Evolutionary conservation across 495 filamentous ascomycete genomes (phyloP).

Genomic region (Amorphotheca resinae): DNA sequence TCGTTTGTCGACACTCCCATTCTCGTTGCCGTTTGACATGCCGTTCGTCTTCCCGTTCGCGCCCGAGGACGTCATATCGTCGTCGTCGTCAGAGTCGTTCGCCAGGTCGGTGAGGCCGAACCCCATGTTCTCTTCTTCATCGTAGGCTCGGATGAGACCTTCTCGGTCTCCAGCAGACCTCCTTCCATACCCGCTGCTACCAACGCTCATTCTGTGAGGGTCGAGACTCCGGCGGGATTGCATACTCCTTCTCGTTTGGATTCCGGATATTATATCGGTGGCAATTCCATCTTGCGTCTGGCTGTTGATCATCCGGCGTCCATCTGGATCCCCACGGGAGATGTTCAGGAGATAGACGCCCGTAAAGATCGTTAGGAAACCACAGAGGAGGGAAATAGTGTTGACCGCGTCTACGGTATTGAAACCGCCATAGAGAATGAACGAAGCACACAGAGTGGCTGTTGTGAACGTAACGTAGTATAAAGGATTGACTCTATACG

Average conservation of each 20-base stretch:
- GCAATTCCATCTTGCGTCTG: slow-evolving; percentile 63
- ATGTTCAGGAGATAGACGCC: slow-evolving; percentile 96
- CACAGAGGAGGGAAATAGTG: slow-evolving; percentile 83
- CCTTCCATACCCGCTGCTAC: slow-evolving; percentile 45
- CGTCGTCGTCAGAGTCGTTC: slow-evolving; percentile 53
- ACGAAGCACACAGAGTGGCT: slow-evolving; percentile 83
- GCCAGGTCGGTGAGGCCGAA: slow-evolving; percentile 54
- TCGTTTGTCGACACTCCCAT: slow-evolving; percentile 6
- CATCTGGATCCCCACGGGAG: slow-evolving; percentile 80
- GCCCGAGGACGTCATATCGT: slow-evolving; percentile 16
- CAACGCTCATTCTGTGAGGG: slow-evolving; percentile 38
- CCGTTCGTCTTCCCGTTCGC: slow-evolving; percentile 13
- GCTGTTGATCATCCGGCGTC: slow-evolving; percentile 52
- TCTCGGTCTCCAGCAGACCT: slow-evolving; percentile 61
- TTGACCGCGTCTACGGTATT: slow-evolving; percentile 91
- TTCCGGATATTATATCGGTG: slow-evolving; percentile 79
- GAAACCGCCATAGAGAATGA: slow-evolving; percentile 95
- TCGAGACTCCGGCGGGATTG: slow-evolving; percentile 55
- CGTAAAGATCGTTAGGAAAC: slow-evolving; percentile 93
- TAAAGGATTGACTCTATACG: slow-evolving; percentile 80
- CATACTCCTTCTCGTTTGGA: slow-evolving; percentile 86
- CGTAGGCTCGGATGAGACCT: slow-evolving; percentile 72
- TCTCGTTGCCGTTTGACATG: slow-evolving; percentile 4
- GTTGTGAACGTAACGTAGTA: slow-evolving; percentile 99
- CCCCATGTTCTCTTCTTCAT: slow-evolving; percentile 48